Evolutionary conservation across 2,329 filamentous ascomycete species (phyloP), one percentile per base, ranked within the genome.

Genomic region (Botrytis sinoallii): DNA sequence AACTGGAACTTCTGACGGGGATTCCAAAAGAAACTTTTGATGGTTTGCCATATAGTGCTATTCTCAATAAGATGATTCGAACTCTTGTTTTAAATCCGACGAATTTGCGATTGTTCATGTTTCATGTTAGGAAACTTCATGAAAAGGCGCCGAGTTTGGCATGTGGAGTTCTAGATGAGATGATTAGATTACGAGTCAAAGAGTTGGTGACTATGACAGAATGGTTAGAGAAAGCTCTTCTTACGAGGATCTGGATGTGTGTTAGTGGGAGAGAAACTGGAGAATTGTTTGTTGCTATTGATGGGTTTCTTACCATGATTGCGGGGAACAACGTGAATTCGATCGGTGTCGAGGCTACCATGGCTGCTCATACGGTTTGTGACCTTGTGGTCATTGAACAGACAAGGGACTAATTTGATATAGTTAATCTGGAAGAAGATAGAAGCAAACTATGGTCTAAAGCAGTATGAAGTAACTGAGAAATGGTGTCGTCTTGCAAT

Each of bases 401-500:
- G 14, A 38, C 10, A 18, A 7, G 16, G 46, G 22, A 48, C 77
- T 79, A 63, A 79, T 44, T 52, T 25, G 18, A 16, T 10, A 75
- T 74, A 95, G 92, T 82, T 97, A 5, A 83, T 97, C 5, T 98
- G 94, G 94, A 96, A 94, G 82, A 88, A 86, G 40, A 85, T 93
- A n/a, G 92, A 94, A 70, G 82, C 85, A 1, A 84, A 85, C 22
- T 89, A 88, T 75, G 83, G 82, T 1, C 85, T 87, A 46, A 84
- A 85, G 2, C 83, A 89, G 25, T 88, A 87, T 72, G 83, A 85
- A 3, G 76, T 84, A 22, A 88, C 91, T 1, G 87, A 91, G 75
- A 82, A 84, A 69, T 98, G 93, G 94, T 97, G 93, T 78, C 85
- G 82, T 12, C 80, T 94, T 29, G 90, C 92, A 0, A 84, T 92